Evolutionary conservation across 305 asterid genomes (phyloP), one percentile per base, ranked within the genome.

Genomic region (Fraxinus nigra): DNA sequence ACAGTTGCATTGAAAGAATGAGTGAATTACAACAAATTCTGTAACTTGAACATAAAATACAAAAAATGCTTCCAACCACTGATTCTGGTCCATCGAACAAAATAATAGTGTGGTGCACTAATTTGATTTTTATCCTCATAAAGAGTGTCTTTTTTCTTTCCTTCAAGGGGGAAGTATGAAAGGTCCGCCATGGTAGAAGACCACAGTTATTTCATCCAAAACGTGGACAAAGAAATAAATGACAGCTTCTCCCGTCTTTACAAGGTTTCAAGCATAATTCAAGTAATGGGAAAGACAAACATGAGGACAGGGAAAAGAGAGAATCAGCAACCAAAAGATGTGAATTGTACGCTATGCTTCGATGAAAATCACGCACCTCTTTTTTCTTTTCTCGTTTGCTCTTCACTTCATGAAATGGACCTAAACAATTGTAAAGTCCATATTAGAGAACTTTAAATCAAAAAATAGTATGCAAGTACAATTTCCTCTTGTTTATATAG

Each of bases 371-470:
- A 85, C 89, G 20, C 88, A 94, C 99, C 98, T 93, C 98, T 90
- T 96, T 96, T 86, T 93, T 96, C 97, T 94, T 96, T 77, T 94
- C 98, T 79, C 96, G 89, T 86, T 94, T 96, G 89, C 97, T 96
- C 94, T 93, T 96, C 92, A 96, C 99, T 91, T 96, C 99, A 28
- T 85, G 95, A 87, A 96, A 96, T 88, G 98, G 91, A 94, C 93
- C 98, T 94, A 86, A 75, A 87, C 75, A 87, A 84, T 61, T 82
- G 18, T 79, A 37, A 80, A 20, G 24, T 30, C 84, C 46, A 80
- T 85, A 82, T 87, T 87, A 80, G 72, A 81, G 0, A 28, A 69
- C 3, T 69, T 67, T 69, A 14, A 30, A 30, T 30, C 22, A 30
- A 69, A 11, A 26, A 5, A 9, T 13, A 69, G 38, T 69, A 69